phyloP scores from a whole-genome alignment of 352 stramenopile genomes.

The Thraustochytrium striatum region DNA sequence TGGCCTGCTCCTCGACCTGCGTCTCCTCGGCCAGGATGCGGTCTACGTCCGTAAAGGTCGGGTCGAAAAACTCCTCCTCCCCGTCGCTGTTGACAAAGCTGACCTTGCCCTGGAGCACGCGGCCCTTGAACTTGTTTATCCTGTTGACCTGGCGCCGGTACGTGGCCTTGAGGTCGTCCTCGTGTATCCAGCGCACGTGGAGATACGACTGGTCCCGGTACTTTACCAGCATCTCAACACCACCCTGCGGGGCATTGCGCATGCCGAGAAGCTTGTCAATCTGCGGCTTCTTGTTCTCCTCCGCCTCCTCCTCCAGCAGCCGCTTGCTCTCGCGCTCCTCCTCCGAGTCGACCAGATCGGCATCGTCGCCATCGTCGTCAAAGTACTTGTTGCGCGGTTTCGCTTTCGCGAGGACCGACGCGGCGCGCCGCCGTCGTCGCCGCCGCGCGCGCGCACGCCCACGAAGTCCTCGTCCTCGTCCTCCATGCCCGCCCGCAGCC shows the following conservation, averaged over 20 bases:
- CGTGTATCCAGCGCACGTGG: conserved; percentile 35
- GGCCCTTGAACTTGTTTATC: conserved; percentile 22
- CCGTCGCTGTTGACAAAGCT: neutral
- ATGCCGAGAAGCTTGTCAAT: conserved; percentile 40
- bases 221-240: conserved; percentile 18
- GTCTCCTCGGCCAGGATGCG: conserved; percentile 25
- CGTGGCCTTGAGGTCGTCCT: conserved; percentile 19
- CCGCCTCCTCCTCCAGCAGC: neutral
- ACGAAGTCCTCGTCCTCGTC: conserved; percentile 2
- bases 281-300: conserved; percentile 12
- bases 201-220: conserved; percentile 24
- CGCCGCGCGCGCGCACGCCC: neutral
- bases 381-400: conserved; percentile 8
- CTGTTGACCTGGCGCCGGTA: neutral
- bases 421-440: neutral
- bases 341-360: conserved; percentile 1
- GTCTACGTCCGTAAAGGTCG: conserved; percentile 31
- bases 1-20: conserved; percentile 5
- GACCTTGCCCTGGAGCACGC: neutral
- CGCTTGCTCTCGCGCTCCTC: conserved; percentile 14
- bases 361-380: conserved; percentile 10
- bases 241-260: neutral
- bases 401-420: neutral
- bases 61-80: conserved; percentile 41
- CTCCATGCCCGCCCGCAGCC: too few species aligned